A percentile compares a stretch with the other conserved stretches of the same genome.
phyloP scores from a whole-genome alignment of 2,329 filamentous ascomycete genomes.

The Aspergillus sp. region DNA sequence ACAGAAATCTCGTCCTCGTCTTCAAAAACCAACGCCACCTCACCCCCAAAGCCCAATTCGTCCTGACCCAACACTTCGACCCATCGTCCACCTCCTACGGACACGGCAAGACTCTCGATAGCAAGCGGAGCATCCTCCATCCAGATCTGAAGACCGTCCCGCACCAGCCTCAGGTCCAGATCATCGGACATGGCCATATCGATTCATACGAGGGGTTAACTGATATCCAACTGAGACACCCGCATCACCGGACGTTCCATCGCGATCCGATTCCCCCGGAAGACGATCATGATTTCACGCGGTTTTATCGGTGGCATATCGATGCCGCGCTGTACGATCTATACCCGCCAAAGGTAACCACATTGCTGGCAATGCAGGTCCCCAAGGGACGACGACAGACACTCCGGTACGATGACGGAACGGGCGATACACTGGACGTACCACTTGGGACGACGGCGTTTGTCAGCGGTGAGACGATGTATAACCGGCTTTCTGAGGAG shows the following conservation, averaged over 20 bases:
- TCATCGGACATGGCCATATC: slow-evolving; percentile 70
- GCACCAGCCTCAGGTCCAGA: slow-evolving; percentile 71
- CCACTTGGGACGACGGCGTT: slow-evolving; percentile 73
- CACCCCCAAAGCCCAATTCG: slow-evolving; percentile 64
- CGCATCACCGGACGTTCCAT: slow-evolving; percentile 73
- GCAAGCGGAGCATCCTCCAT: slow-evolving; percentile 60
- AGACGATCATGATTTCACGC: slow-evolving; percentile 52
- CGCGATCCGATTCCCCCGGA: slow-evolving; percentile 55
- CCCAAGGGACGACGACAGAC: slow-evolving; percentile 60
- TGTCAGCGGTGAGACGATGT: slow-evolving; percentile 64
- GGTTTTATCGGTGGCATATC: slow-evolving; percentile 74
- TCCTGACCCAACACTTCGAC: slow-evolving; percentile 68
- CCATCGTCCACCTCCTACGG: slow-evolving; percentile 60
- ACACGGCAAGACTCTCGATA: slow-evolving; percentile 67
- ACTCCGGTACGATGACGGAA: slow-evolving; percentile 66
- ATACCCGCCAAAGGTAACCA: slow-evolving; percentile 66
- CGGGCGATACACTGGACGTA: slow-evolving; percentile 58
- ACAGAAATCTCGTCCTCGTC: slow-evolving; percentile 61
- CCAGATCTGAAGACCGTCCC: slow-evolving; percentile 75
- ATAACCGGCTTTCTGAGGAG: slow-evolving; percentile 55
- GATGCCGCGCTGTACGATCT: slow-evolving; percentile 70
- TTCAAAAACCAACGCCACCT: slow-evolving; percentile 61
- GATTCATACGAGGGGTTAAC: slow-evolving; percentile 63
- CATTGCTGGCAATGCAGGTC: slow-evolving; percentile 66
- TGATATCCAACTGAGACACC: slow-evolving; percentile 63